Evolutionary conservation across 768 basidiomycete species (phyloP).

Genomic region (Clitopilus hobsonii): DNA sequence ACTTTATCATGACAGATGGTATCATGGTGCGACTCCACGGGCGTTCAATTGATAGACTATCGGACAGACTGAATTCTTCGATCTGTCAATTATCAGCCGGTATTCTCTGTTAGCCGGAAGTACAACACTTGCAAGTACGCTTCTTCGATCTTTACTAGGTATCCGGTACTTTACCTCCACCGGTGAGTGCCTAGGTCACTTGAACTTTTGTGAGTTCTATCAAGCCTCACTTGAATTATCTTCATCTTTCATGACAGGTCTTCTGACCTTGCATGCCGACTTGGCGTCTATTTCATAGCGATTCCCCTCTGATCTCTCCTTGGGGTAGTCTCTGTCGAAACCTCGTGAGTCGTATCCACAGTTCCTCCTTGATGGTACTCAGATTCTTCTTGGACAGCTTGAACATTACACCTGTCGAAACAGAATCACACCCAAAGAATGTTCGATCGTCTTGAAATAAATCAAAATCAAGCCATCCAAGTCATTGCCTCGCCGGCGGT

Average conservation of each 20-base stretch:
- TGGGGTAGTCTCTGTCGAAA: no score
- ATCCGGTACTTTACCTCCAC: no score
- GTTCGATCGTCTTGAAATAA: no score
- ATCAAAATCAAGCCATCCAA: no score
- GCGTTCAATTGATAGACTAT: neutral
- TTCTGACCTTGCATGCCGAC: neutral
- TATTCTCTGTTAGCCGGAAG: neutral
- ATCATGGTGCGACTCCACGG: no score
- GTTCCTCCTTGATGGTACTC: no score
- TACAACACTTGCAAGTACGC: no score
- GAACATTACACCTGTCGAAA: neutral
- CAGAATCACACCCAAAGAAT: neutral
- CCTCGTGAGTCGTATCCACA: no score
- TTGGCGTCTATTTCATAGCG: neutral
- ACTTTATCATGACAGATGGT: no score
- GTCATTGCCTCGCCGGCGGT: neutral
- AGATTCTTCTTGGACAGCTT: neutral
- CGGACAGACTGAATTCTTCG: neutral
- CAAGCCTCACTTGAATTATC: no score
- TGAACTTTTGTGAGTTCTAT: no score
- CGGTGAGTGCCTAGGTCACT: neutral
- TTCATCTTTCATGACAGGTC: neutral
- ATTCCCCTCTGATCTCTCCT: neutral
- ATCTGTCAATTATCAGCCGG: neutral
- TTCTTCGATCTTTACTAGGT: no score